phyloP scores from a whole-genome alignment of 805 yeast species.

The Candida bentonensis region DNA sequence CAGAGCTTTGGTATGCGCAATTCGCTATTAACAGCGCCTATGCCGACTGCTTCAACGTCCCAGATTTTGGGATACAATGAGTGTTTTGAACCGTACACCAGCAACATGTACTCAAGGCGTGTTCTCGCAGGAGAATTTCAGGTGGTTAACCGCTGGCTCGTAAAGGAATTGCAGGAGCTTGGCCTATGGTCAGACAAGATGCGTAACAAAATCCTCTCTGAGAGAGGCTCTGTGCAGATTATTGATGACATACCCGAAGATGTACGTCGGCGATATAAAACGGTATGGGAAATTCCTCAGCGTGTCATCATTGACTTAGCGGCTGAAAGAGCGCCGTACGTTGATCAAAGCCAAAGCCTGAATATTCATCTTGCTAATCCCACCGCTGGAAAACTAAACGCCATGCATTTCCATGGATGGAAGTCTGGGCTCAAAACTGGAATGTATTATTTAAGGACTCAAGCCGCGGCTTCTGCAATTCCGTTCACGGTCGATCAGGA shows the following conservation, averaged over 20 bases:
- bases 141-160: constrained; percentile 74
- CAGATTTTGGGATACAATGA: constrained; percentile 89
- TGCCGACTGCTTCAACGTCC: constrained; percentile 98
- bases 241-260: constrained; percentile 63
- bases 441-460: constrained; percentile 94
- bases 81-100: constrained; percentile 92
- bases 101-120: constrained; percentile 81
- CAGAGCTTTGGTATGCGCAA: constrained; percentile 57
- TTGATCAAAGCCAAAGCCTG: constrained; percentile 84
- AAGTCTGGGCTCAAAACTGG: constrained; percentile 96
- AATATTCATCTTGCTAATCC: constrained; percentile 81
- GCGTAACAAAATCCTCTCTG: constrained; percentile 61
- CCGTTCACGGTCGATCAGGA: constrained; percentile 66
- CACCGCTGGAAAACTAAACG: constrained; percentile 90
- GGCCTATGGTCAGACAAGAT: constrained; percentile 73
- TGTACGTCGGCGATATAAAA: constrained; percentile 66
- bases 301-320: constrained; percentile 77
- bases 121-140: constrained; percentile 91
- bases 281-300: constrained; percentile 95
- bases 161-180: constrained; percentile 66
- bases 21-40: constrained; percentile 57
- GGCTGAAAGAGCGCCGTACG: constrained; percentile 57
- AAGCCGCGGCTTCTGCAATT: constrained; percentile 94
- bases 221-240: constrained; percentile 76
- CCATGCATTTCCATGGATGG: constrained; percentile 99